A percentile compares a stretch with the other conserved stretches of the same genome.
These are phyloP conservation scores for Mrakia frigida DNA, from an alignment of 768 basidiomycete species.

Conservation along the genomic window DNA sequence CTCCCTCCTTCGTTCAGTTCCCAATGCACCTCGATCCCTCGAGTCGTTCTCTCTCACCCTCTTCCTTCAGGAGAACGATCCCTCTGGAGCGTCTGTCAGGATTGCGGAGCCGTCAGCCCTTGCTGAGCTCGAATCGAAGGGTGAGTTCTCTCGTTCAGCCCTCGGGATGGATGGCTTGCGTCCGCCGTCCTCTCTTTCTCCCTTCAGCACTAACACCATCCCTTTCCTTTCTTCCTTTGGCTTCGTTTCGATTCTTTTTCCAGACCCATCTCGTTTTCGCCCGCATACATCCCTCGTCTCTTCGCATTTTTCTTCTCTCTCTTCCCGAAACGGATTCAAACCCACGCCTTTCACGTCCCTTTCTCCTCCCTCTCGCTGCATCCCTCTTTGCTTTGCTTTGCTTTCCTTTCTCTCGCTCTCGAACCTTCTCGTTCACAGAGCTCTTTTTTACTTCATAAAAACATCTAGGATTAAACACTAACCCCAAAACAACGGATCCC, in stretches of 20 bases:
- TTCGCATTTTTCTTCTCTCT: background rate
- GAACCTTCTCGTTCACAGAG: background rate
- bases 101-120: slow-evolving; percentile 25
- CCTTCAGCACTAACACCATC: background rate
- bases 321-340: background rate
- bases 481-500: background rate
- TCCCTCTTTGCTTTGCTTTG: background rate
- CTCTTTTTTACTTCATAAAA: background rate
- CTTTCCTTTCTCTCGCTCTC: background rate
- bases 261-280: no score
- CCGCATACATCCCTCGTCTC: background rate
- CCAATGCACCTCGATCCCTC: slow-evolving; percentile 23
- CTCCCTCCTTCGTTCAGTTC: background rate
- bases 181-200: background rate
- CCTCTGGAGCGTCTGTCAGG: slow-evolving; percentile 30
- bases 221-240: background rate
- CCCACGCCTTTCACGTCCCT: background rate
- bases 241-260: background rate
- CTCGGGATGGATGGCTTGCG: background rate
- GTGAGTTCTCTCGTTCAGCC: background rate
- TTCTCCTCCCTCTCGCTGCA: background rate
- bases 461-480: no score
- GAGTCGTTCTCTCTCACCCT: slow-evolving; percentile 28
- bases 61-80: slow-evolving; percentile 19
- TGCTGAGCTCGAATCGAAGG: background rate